phyloP scores from a whole-genome alignment of 1,284 basidiomycete species.

The Sanghuangporus baumii region DNA sequence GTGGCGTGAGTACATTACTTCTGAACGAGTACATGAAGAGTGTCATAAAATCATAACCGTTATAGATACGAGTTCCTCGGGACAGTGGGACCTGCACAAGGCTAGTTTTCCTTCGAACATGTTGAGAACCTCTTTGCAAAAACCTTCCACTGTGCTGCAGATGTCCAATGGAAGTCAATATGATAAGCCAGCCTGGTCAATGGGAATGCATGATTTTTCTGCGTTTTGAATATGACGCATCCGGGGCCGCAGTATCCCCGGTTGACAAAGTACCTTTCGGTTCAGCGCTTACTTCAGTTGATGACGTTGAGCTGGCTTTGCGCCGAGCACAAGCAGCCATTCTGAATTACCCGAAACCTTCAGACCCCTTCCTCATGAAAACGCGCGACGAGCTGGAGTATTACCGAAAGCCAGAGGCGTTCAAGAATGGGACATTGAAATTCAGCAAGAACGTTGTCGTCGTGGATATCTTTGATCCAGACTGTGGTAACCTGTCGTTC shows the following conservation, averaged over 20 bases:
- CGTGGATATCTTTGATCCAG: conserved; percentile 30
- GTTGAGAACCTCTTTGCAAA: no score
- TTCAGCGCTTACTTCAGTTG: conserved; percentile 16
- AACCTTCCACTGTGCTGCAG: neutral
- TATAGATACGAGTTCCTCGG: conserved; percentile 22
- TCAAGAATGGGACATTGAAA: conserved; percentile 16
- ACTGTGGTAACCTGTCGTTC: conserved; percentile 43
- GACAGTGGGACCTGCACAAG: conserved; percentile 25
- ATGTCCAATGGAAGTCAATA: conserved; percentile 26
- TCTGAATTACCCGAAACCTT: conserved; percentile 22
- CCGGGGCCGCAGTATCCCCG: conserved; percentile 6
- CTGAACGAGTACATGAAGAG: neutral
- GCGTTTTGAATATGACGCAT: conserved; percentile 23
- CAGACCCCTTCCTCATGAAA: conserved; percentile 18
- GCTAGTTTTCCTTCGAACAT: conserved; percentile 1
- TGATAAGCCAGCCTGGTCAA: conserved; percentile 19
- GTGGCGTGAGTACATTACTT: neutral
- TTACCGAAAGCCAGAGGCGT: conserved; percentile 12
- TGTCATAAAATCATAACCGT: neutral
- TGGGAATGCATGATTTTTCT: conserved; percentile 34
- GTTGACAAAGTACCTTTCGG: conserved; percentile 21
- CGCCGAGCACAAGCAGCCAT: conserved; percentile 29
- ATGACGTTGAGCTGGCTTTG: conserved; percentile 27
- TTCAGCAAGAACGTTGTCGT: conserved; percentile 27
- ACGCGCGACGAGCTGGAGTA: conserved; percentile 20